Base-by-base conservation (phyloP, 1,284 basidiomycete species). In the Mycena citricolor region DNA sequence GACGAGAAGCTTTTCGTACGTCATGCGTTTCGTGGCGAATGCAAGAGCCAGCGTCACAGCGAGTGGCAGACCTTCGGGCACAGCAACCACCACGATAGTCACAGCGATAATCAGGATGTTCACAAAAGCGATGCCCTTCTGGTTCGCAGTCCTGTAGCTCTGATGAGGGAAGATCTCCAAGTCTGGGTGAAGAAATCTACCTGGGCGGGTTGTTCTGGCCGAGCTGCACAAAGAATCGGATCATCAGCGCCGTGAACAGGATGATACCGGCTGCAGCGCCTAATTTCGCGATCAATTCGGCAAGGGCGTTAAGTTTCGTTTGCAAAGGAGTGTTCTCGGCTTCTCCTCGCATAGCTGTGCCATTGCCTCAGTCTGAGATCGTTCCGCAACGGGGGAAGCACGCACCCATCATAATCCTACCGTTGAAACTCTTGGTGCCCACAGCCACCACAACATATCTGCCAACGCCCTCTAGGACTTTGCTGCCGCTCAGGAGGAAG, bases 21-120 rank as follows among this genome's bases (percentile, higher is more conserved):
- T 92, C 95, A 99, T 99, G 21, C 94, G 84, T 61, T 91, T 94
- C 34, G 95, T 99, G 0, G 95, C 95, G 61, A 98, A 98, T 0
- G 95, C 92, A 19, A 99, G 75, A 0, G 97, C 95, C 32, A 99
- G 80, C 0, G 94, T 98, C 44, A 98, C 94, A 35, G 97, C 97
- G 38, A 99, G 77, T 11, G 95, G 95, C 8, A 99, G 74, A 65
- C 94, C 90, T 82, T 98, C 94, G 26, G 95, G 97, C 28, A 99
- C 94, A 33, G 95, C 95, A 54, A 97, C 93, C 55, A 99, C 97
- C 34, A 99, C 79, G 44, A 99, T 70, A 13, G 95, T 98, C 47
- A 99, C 94, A 4, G 94, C 74, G 44, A 97, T 97, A 60, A 97
- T 94, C 38, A 98, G 77, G 49, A 97, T 94, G 54, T 97, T 81